Evolutionary conservation across 2,329 filamentous ascomycete species (phyloP), one percentile per base, ranked within the genome.

Genomic region (Pseudopyrenochaeta lycopersici): DNA sequence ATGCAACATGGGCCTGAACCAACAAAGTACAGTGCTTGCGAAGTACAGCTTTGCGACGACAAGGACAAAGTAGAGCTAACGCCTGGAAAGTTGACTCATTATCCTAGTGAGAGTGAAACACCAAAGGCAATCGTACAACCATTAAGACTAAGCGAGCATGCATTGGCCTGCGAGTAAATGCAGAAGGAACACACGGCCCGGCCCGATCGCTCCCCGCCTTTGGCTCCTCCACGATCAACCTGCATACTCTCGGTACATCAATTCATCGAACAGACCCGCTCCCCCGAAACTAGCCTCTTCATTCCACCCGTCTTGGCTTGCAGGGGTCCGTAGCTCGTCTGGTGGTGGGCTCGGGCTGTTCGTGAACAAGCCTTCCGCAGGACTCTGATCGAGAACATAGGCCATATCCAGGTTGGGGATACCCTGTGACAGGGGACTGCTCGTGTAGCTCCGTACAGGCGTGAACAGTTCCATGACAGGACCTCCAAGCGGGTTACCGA

Each of bases 261-360:
- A 18, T 2, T 56, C 56, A 9, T 63, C 60, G 9, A 54, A 54
- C 21, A 54, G 36, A 38, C 43, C 50, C 10, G 47, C 15, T 6
- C 44, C 41, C 1, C 50, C 52, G 15, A 61, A 32, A 7, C 31
- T 42, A 6, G 59, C 23, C 33, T 65, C 58, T 18, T 64, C 62
- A 5, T 41, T 39, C 62, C 64, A 66, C 9, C 40, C 35, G 2
- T 44, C 46, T 11, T 46, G 48, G 20, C 53, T 54, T 7, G 42
- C 38, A 2, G 68, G 68, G 15, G 68, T 70, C 14, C 55, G 43
- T 12, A 66, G 68, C 53, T 63, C 64, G 29, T 67, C 64, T 2
- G 51, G 42, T 6, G 46, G 44, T 0, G 63, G 60, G 12, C 62
- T 64, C 1, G 68, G 66, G 12, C 57, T 63, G 12, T 60, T 52